Percentiles rank a stretch among this genome's conserved stretches.
Conservation (phyloP, 1,284 basidiomycete genomes). For the Anthracocystis walkeri region DNA sequence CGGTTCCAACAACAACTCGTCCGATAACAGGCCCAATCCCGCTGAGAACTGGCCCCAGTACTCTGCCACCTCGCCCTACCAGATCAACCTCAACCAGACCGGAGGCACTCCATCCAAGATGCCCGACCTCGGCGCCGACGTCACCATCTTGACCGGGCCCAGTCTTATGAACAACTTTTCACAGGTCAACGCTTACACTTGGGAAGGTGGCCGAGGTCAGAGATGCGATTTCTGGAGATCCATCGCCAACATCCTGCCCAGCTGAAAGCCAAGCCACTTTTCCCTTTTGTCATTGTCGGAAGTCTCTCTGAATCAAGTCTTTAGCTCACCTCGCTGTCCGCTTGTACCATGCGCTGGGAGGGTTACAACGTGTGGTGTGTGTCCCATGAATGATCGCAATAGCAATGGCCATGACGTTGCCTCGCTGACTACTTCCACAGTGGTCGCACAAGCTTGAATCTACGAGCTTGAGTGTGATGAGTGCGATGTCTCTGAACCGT, state of each 20-base stretch:
- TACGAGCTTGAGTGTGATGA: too few relatives aligned
- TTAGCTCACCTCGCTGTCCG: too few relatives aligned
- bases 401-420: too few relatives aligned
- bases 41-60: slow-evolving; percentile 34
- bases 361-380: too few relatives aligned
- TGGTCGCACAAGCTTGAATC: too few relatives aligned
- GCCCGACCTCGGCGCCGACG: slow-evolving; percentile 9
- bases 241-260: slow-evolving; percentile 12
- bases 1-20: slow-evolving; percentile 7
- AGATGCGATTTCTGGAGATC: slow-evolving; percentile 23
- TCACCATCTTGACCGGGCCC: slow-evolving; percentile 7
- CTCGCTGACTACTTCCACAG: too few relatives aligned
- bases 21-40: slow-evolving; percentile 8
- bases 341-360: too few relatives aligned
- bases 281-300: background rate
- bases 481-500: too few relatives aligned
- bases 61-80: slow-evolving; percentile 18
- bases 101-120: slow-evolving; percentile 11
- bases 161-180: slow-evolving; percentile 16
- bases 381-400: too few relatives aligned
- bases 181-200: slow-evolving; percentile 17
- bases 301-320: background rate
- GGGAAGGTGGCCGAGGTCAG: slow-evolving; percentile 17
- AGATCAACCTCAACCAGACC: slow-evolving; percentile 46
- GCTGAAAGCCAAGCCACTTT: background rate